These are phyloP conservation scores for Penicillium riverlandense DNA, from an alignment of 495 filamentous ascomycete species.

Conservation along the genomic window DNA sequence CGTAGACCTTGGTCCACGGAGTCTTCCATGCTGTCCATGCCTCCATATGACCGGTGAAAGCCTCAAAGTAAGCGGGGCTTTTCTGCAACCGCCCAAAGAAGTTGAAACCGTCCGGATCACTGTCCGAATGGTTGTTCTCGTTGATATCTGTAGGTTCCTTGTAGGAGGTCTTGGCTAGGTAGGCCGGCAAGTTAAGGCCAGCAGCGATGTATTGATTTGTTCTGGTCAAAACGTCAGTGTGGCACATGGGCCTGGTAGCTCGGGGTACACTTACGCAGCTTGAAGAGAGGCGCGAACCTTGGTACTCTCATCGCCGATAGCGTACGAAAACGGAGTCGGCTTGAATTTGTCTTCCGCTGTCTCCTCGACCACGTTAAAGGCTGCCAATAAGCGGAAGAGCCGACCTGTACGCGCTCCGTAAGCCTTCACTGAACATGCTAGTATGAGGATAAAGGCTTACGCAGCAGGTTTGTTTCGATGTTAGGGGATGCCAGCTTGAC, in stretches of 20 bases:
- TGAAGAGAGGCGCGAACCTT: constrained; percentile 26
- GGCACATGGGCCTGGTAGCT: not conserved
- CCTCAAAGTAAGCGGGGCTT: constrained; percentile 21
- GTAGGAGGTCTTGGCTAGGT: constrained; percentile 31
- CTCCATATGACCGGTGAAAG: constrained; percentile 37
- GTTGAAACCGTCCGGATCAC: constrained; percentile 23
- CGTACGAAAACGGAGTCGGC: constrained; percentile 28
- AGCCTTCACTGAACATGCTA: not conserved
- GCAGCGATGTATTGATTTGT: constrained; percentile 18
- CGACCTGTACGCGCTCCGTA: constrained; percentile 18
- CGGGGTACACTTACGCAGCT: constrained; percentile 22
- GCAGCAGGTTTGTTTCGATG: constrained; percentile 19
- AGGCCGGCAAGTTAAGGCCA: constrained; percentile 22
- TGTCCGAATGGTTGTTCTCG: constrained; percentile 23
- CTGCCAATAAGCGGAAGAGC: constrained; percentile 32
- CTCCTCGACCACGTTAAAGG: constrained; percentile 31
- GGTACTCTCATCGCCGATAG: constrained; percentile 26
- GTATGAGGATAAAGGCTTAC: constrained; percentile 4
- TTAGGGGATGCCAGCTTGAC: constrained; percentile 10
- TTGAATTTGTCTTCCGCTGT: constrained; percentile 23
- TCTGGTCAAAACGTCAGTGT: not conserved
- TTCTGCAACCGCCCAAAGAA: constrained; percentile 24
- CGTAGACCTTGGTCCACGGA: constrained; percentile 29
- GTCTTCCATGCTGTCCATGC: constrained; percentile 21
- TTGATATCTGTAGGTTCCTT: constrained; percentile 23